Evolutionary conservation across 495 filamentous ascomycete species (phyloP).

Genomic region (Talaromyces wortmannii): DNA sequence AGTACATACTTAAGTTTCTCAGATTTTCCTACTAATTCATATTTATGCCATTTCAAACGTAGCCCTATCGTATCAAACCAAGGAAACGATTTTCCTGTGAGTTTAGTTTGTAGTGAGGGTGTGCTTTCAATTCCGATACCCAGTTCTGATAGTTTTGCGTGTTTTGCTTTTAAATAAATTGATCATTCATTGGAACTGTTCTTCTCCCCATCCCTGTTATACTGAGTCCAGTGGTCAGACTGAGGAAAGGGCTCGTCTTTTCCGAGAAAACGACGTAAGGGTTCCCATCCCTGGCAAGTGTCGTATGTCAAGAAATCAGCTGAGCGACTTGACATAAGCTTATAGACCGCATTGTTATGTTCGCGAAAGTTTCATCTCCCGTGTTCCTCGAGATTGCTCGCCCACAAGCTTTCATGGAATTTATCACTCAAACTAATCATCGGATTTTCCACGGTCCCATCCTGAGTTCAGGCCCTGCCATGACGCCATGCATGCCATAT

Average conservation of each 20-base stretch:
- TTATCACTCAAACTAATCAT: conserved; percentile 13
- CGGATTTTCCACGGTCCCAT: conserved; percentile 13
- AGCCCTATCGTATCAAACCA: no score
- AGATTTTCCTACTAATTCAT: no score
- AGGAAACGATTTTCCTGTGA: no score
- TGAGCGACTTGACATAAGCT: conserved; percentile 5
- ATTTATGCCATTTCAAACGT: no score
- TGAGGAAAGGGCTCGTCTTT: conserved; percentile 10
- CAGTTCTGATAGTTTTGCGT: no score
- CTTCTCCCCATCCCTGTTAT: not conserved
- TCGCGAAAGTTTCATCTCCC: conserved; percentile 20
- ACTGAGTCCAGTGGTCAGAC: not conserved
- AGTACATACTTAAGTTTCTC: no score
- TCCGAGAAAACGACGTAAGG: conserved; percentile 32
- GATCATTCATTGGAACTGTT: no score
- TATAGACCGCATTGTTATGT: conserved; percentile 18
- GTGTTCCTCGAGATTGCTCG: conserved; percentile 16
- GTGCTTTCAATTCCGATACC: no score
- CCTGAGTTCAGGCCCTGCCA: conserved; percentile 3
- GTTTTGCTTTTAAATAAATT: no score
- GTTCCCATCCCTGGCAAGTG: conserved; percentile 31
- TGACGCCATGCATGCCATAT: conserved; percentile 5
- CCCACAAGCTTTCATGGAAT: conserved; percentile 18
- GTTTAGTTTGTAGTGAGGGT: no score
- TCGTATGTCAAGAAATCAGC: conserved; percentile 16